A percentile compares a stretch with the other conserved stretches of the same genome.
Evolutionary conservation across 345 rosid species (phyloP).

Genomic region (Atalantia buxifolia): DNA sequence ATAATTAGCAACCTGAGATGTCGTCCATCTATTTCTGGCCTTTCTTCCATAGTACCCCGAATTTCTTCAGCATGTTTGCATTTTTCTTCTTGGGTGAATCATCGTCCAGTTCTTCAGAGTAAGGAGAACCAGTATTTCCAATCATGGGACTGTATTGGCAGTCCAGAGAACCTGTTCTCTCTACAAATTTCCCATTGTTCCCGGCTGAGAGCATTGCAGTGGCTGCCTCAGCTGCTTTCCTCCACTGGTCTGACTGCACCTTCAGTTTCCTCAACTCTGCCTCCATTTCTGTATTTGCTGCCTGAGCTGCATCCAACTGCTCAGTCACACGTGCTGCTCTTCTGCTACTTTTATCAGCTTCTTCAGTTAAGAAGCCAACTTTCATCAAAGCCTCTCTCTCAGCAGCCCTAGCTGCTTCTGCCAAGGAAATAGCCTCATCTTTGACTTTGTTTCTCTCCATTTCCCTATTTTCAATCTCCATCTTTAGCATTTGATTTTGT

Average conservation of each 20-base stretch:
- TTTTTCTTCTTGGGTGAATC: slow-evolving; percentile 92
- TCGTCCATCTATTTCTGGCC: slow-evolving; percentile 50
- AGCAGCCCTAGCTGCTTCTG: slow-evolving; percentile 44
- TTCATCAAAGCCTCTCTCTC: slow-evolving; percentile 66
- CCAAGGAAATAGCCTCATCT: slow-evolving; percentile 34
- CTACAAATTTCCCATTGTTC: slow-evolving; percentile 67
- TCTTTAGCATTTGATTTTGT: slow-evolving; percentile 53
- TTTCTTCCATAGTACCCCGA: slow-evolving; percentile 89
- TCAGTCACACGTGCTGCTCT: slow-evolving; percentile 58
- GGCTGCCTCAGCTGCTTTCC: slow-evolving; percentile 98
- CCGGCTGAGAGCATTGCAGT: slow-evolving; percentile 78
- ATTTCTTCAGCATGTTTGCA: slow-evolving; percentile 83
- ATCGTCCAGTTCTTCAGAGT: slow-evolving; percentile 74
- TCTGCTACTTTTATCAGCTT: slow-evolving; percentile 68
- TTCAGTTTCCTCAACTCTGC: slow-evolving; percentile 83
- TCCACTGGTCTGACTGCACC: slow-evolving; percentile 97
- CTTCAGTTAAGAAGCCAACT: slow-evolving; percentile 56
- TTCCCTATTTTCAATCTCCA: slow-evolving; percentile 47
- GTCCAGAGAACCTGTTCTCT: slow-evolving; percentile 61
- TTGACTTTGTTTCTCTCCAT: slow-evolving; percentile 45
- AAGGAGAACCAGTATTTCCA: slow-evolving; percentile 58
- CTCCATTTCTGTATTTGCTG: slow-evolving; percentile 71
- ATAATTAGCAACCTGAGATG: not conserved
- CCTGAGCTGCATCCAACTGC: slow-evolving; percentile 76
- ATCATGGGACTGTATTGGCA: slow-evolving; percentile 34